A percentile compares a stretch with the other conserved stretches of the same genome.
phyloP scores from a whole-genome alignment of 2,329 filamentous ascomycete genomes.

The Talaromyces islandicus region DNA sequence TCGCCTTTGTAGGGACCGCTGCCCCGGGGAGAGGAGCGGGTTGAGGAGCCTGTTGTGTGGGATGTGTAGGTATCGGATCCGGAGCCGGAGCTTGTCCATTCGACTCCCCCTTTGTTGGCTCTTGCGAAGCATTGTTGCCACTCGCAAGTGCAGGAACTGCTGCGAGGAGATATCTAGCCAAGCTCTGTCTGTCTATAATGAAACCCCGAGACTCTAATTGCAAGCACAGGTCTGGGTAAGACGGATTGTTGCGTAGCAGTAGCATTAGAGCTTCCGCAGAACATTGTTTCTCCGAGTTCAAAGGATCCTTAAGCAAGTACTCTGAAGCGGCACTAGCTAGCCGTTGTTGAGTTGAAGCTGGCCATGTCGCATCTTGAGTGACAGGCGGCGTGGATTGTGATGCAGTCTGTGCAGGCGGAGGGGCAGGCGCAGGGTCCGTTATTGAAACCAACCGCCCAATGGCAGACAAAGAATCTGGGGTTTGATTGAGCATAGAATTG shows the following conservation, averaged over 20 bases:
- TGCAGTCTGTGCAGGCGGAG: background rate
- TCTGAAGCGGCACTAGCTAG: slow-evolving; percentile 46
- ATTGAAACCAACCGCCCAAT: background rate
- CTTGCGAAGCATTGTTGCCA: slow-evolving; percentile 3
- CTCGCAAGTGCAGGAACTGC: slow-evolving; percentile 21
- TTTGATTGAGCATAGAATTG: slow-evolving; percentile 6
- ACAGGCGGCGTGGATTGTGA: background rate
- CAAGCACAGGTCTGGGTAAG: slow-evolving; percentile 51
- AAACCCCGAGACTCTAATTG: slow-evolving; percentile 46
- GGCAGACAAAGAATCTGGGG: background rate
- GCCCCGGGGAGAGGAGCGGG: background rate
- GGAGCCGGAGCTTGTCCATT: background rate
- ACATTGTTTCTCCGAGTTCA: slow-evolving; percentile 37
- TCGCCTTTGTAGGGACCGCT: background rate
- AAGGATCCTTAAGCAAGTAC: slow-evolving; percentile 39
- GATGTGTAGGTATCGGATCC: background rate
- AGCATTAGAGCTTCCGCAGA: slow-evolving; percentile 35
- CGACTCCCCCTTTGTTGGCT: slow-evolving; percentile 2
- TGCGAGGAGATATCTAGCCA: slow-evolving; percentile 45
- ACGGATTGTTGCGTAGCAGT: slow-evolving; percentile 49
- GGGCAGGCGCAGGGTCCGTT: background rate
- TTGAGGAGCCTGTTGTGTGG: background rate
- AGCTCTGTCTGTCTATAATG: slow-evolving; percentile 45
- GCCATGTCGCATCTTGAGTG: slow-evolving; percentile 41
- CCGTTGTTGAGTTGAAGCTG: slow-evolving; percentile 40